These are phyloP conservation scores for Dactylellina leptospora DNA, from an alignment of 2,329 filamentous ascomycete genomes.

Conservation along the genomic window DNA sequence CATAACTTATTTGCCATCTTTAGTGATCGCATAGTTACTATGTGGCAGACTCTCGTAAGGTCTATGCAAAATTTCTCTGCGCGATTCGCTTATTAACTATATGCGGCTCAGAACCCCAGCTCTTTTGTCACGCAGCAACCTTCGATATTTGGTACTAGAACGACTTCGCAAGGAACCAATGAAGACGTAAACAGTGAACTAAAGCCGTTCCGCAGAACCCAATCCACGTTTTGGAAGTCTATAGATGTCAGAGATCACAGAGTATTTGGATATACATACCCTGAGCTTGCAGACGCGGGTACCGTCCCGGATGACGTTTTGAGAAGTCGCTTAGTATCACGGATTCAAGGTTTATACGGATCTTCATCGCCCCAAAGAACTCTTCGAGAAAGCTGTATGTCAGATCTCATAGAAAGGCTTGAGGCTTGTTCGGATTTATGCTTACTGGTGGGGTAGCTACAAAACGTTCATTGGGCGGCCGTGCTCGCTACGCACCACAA, in stretches of 20 bases:
- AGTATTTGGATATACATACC: conserved; percentile 34
- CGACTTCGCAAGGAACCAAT: conserved; percentile 5
- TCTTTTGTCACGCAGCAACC: conserved; percentile 11
- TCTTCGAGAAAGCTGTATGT: conserved; percentile 19
- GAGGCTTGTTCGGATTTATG: neutral
- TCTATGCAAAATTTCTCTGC: neutral
- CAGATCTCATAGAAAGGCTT: neutral
- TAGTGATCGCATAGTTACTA: conserved; percentile 38
- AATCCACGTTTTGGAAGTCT: conserved; percentile 29
- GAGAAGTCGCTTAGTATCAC: conserved; percentile 11
- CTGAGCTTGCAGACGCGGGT: conserved; percentile 23
- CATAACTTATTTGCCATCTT: neutral
- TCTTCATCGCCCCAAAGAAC: conserved; percentile 34
- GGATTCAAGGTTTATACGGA: conserved; percentile 42
- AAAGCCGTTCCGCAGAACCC: conserved; percentile 20
- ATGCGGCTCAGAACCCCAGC: conserved; percentile 23
- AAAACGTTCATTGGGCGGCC: conserved; percentile 7
- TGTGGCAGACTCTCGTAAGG: conserved; percentile 50
- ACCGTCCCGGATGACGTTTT: conserved; percentile 11
- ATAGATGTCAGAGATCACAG: conserved; percentile 10
- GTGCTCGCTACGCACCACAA: neutral
- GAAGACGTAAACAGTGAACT: conserved; percentile 17
- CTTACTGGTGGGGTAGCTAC: conserved; percentile 1
- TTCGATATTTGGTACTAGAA: conserved; percentile 27
- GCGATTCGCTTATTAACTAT: neutral